Evolutionary conservation across 2,329 filamentous ascomycete species (phyloP).

Genomic region (Pyricularia sp.): DNA sequence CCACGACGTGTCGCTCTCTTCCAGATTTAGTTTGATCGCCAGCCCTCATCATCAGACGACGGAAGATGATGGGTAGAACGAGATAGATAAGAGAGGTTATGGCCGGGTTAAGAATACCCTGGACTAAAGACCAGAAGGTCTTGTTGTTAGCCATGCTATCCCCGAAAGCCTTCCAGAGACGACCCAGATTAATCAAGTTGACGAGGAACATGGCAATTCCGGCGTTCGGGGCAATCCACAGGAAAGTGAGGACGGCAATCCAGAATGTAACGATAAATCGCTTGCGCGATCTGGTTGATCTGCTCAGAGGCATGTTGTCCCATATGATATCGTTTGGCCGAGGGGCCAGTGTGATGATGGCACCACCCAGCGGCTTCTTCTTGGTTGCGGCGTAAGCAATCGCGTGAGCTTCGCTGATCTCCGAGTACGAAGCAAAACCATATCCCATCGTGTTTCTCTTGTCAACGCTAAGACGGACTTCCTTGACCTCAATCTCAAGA

Average conservation of each 20-base stretch:
- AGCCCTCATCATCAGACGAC: slow-evolving; percentile 70
- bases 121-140: slow-evolving; percentile 73
- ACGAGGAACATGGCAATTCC: slow-evolving; percentile 90
- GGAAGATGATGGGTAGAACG: slow-evolving; percentile 82
- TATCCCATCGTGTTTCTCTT: slow-evolving; percentile 82
- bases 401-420: slow-evolving; percentile 77
- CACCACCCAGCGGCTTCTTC: slow-evolving; percentile 72
- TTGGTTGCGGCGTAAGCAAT: slow-evolving; percentile 75
- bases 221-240: slow-evolving; percentile 90
- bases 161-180: slow-evolving; percentile 70
- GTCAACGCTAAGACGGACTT: slow-evolving; percentile 73
- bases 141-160: slow-evolving; percentile 51
- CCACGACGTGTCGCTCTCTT: slow-evolving; percentile 81
- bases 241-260: slow-evolving; percentile 68
- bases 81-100: slow-evolving; percentile 83
- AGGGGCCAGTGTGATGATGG: slow-evolving; percentile 70
- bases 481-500: slow-evolving; percentile 75
- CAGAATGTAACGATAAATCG: slow-evolving; percentile 75
- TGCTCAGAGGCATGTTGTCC: slow-evolving; percentile 76
- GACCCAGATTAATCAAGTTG: slow-evolving; percentile 71
- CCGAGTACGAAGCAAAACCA: slow-evolving; percentile 89
- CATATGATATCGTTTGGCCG: slow-evolving; percentile 90
- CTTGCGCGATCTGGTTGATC: slow-evolving; percentile 59
- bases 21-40: slow-evolving; percentile 90
- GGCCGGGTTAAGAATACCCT: slow-evolving; percentile 84